These are phyloP conservation scores for Eutrema salsugineum DNA, from an alignment of 441 rosid genomes.

Conservation along the genomic window DNA sequence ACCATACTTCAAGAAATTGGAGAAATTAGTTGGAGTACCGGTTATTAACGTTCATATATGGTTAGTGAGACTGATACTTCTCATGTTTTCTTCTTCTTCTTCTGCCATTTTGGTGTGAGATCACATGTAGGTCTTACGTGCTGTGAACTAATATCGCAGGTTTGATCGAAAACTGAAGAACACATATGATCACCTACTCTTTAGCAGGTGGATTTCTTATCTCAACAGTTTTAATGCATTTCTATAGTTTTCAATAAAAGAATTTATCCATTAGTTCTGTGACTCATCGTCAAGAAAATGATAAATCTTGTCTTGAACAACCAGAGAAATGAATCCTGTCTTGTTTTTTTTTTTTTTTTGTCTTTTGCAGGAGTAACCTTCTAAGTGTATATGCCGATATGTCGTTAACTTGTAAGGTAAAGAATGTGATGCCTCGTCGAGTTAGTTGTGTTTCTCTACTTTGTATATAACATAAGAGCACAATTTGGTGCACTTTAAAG, in stretches of 20 bases:
- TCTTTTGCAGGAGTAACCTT: conserved; percentile 72
- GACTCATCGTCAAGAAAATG: not conserved
- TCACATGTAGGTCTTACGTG: not conserved
- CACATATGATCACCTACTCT: conserved; percentile 84
- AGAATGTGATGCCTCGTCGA: not conserved
- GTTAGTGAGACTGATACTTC: conserved; percentile 42
- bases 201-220: conserved; percentile 70
- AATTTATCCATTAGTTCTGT: not conserved
- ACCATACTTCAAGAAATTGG: conserved; percentile 79
- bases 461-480: not conserved
- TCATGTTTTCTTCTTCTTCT: not conserved
- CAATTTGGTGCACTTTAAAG: not conserved
- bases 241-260: not conserved
- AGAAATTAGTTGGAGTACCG: conserved; percentile 94
- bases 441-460: not conserved
- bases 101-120: not conserved
- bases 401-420: conserved; percentile 96
- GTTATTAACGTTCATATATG: conserved; percentile 94
- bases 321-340: not conserved
- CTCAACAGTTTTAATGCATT: not conserved
- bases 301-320: not conserved
- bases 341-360: not conserved
- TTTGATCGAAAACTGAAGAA: conserved; percentile 89
- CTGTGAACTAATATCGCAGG: conserved; percentile 44
- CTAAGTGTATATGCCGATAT: conserved; percentile 96